A percentile compares a stretch with the other conserved stretches of the same genome.
Conservation (phyloP, 257 asterid genomes). For the Salvia rosmarinus region DNA sequence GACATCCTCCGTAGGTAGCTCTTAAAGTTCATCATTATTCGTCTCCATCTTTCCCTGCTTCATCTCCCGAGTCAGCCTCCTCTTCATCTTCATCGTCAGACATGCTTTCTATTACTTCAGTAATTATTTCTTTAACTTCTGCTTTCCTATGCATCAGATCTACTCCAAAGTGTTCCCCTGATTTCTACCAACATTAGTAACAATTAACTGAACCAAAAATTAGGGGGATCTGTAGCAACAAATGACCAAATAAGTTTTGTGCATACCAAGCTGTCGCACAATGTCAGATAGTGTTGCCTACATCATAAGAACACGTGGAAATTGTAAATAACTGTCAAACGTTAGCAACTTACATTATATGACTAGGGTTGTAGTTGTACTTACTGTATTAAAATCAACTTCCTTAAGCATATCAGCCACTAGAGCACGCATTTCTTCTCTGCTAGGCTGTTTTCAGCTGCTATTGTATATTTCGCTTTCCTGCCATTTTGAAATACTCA, state of each 20-base stretch:
- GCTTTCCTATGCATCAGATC: slow-evolving; percentile 74
- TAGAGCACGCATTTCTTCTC: slow-evolving; percentile 64
- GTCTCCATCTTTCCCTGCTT: slow-evolving; percentile 48
- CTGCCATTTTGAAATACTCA: slow-evolving; percentile 34
- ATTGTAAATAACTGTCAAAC: slow-evolving; percentile 25
- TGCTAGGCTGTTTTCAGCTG: slow-evolving; percentile 64
- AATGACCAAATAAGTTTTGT: slow-evolving; percentile 5
- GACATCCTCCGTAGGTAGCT: neutral
- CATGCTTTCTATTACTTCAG: slow-evolving; percentile 87
- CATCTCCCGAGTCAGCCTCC: slow-evolving; percentile 46
- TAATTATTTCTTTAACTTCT: slow-evolving; percentile 77
- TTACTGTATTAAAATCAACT: slow-evolving; percentile 85
- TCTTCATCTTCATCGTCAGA: slow-evolving; percentile 80
- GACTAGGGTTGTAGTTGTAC: slow-evolving; percentile 31
- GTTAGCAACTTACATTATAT: slow-evolving; percentile 1
- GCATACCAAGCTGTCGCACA: slow-evolving; percentile 82
- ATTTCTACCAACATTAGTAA: slow-evolving; percentile 16
- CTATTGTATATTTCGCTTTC: slow-evolving; percentile 50
- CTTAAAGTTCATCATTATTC: slow-evolving; percentile 28
- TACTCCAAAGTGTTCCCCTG: slow-evolving; percentile 66
- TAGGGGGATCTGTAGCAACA: neutral
- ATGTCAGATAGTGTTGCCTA: slow-evolving; percentile 95
- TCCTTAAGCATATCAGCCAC: slow-evolving; percentile 68
- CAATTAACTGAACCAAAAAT: slow-evolving; percentile 20
- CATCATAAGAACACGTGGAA: slow-evolving; percentile 33